phyloP scores from a whole-genome alignment of 495 filamentous ascomycete species.

The Parmelia sp. region DNA sequence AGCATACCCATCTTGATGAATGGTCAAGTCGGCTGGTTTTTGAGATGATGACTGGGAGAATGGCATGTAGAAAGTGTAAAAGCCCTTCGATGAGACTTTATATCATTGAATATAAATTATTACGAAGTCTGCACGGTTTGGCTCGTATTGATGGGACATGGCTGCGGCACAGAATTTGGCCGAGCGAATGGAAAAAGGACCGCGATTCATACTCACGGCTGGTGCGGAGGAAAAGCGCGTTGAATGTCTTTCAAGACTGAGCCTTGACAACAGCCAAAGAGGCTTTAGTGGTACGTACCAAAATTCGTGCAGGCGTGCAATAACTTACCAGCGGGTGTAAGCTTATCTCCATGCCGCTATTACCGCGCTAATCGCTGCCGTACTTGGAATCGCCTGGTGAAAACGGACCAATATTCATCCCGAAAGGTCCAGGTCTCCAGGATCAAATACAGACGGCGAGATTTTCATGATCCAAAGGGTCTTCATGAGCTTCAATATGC shows the following conservation, averaged over 20 bases:
- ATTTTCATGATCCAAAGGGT: too few relatives aligned
- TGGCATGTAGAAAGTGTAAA: not conserved
- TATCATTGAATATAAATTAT: not conserved
- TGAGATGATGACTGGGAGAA: too few relatives aligned
- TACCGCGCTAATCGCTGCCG: too few relatives aligned
- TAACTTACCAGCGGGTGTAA: too few relatives aligned
- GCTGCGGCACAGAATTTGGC: not conserved
- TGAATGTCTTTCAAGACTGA: not conserved
- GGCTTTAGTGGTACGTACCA: not conserved
- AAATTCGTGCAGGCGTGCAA: too few relatives aligned
- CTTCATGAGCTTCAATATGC: not conserved
- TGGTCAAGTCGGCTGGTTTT: not conserved
- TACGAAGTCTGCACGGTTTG: not conserved
- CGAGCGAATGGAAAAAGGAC: not conserved
- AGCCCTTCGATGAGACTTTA: not conserved
- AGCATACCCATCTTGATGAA: not conserved
- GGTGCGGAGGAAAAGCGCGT: not conserved
- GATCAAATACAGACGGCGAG: too few relatives aligned
- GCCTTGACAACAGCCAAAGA: not conserved
- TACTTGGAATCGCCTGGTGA: too few relatives aligned
- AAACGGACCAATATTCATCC: too few relatives aligned
- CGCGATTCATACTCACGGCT: not conserved
- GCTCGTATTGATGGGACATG: not conserved
- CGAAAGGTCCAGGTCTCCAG: too few relatives aligned
- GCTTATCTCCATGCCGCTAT: too few relatives aligned